Conservation (phyloP, 2,329 filamentous ascomycete species). For the Alternaria gansuensis region DNA sequence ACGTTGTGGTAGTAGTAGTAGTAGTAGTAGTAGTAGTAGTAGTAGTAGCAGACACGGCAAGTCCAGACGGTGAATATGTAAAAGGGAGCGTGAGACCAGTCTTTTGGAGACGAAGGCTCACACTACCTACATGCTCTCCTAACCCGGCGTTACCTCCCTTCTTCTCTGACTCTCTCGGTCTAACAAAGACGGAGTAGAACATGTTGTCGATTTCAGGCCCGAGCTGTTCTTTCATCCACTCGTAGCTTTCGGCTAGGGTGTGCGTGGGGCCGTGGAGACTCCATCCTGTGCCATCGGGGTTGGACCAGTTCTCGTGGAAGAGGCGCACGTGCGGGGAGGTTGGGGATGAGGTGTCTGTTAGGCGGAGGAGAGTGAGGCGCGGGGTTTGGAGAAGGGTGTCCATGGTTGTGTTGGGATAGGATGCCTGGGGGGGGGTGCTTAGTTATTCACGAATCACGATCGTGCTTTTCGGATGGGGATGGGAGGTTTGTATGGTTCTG, state of each 20-base stretch:
- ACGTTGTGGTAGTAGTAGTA: too few species aligned
- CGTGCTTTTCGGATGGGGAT: neutral
- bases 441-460: neutral
- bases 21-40: too few species aligned
- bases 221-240: slow-evolving; percentile 31
- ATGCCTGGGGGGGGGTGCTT: neutral
- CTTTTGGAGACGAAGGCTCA: slow-evolving; percentile 23
- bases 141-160: slow-evolving; percentile 4
- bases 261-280: slow-evolving; percentile 35
- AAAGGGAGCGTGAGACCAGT: slow-evolving; percentile 14
- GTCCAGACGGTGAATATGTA: neutral
- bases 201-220: slow-evolving; percentile 19
- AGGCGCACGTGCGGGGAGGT: slow-evolving; percentile 36
- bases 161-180: neutral
- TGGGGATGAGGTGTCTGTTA: slow-evolving; percentile 29
- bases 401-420: neutral
- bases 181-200: slow-evolving; percentile 31
- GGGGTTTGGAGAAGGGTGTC: slow-evolving; percentile 24
- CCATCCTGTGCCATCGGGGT: slow-evolving; percentile 37
- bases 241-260: slow-evolving; percentile 29
- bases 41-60: too few species aligned
- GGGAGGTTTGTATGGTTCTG: neutral
- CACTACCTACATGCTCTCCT: slow-evolving; percentile 24
- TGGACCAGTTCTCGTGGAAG: slow-evolving; percentile 42
- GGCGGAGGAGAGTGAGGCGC: slow-evolving; percentile 36